A percentile compares a stretch with the other conserved stretches of the same genome.
phyloP scores from a whole-genome alignment of 257 asterid species.

The Ballota nigra region DNA sequence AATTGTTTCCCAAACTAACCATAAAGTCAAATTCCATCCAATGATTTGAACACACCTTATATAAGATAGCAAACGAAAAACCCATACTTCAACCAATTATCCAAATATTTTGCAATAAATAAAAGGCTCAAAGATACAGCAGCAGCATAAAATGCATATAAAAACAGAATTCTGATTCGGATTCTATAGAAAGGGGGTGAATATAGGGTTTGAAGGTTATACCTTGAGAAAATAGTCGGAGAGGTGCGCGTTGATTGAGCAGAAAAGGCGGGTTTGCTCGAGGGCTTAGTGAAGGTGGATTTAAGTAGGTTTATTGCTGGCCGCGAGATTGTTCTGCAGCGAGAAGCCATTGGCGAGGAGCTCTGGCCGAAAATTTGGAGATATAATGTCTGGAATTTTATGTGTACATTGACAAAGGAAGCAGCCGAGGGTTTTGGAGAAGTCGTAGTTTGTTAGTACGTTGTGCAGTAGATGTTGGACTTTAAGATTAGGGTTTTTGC shows the following conservation, averaged over 20 bases:
- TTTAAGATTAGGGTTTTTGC: neutral
- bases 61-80: neutral
- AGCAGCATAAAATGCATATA: neutral
- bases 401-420: neutral
- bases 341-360: slow-evolving; percentile 42
- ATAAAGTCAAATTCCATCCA: neutral
- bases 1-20: neutral
- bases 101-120: neutral
- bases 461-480: slow-evolving; percentile 27
- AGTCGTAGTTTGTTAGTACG: slow-evolving; percentile 16
- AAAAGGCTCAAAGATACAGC: neutral
- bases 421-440: slow-evolving; percentile 40
- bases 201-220: neutral
- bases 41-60: neutral
- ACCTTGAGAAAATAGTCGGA: slow-evolving; percentile 35
- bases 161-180: neutral
- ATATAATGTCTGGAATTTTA: neutral
- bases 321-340: slow-evolving; percentile 66
- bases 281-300: slow-evolving; percentile 48
- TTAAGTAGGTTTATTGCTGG: slow-evolving; percentile 65
- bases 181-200: neutral
- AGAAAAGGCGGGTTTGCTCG: slow-evolving; percentile 25
- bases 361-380: neutral
- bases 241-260: slow-evolving; percentile 31
- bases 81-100: neutral